Conservation (phyloP, 1,284 basidiomycete genomes). For the Cutaneotrichosporon mucoides region DNA sequence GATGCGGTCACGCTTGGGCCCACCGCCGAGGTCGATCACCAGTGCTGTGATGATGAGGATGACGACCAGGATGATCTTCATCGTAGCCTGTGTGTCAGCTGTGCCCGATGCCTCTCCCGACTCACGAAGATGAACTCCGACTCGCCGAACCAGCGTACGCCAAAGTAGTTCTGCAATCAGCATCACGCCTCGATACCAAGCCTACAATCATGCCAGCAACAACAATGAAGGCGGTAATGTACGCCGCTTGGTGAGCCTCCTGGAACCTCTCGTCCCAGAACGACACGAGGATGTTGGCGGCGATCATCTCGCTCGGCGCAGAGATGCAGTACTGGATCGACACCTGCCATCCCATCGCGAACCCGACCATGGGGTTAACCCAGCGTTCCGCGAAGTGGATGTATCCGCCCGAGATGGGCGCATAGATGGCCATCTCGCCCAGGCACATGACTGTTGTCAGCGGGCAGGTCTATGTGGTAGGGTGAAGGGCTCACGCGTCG, state of each 20-base stretch:
- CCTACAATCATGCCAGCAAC: constrained; percentile 2
- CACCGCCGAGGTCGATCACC: constrained; percentile 54
- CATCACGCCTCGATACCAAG: background rate
- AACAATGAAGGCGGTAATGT: constrained; percentile 15
- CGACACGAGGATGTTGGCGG: constrained; percentile 65
- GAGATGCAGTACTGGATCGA: constrained; percentile 56
- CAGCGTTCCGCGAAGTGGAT: constrained; percentile 36
- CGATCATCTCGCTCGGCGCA: constrained; percentile 69
- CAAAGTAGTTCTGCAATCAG: constrained; percentile 60
- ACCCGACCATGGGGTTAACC: constrained; percentile 23
- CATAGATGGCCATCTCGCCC: constrained; percentile 43
- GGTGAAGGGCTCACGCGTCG: constrained; percentile 18
- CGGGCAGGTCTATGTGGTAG: too few relatives aligned
- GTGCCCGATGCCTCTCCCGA: too few relatives aligned
- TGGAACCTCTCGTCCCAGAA: constrained; percentile 62
- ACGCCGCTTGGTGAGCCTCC: constrained; percentile 7
- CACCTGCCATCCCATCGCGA: constrained; percentile 18
- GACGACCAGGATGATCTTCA: constrained; percentile 58
- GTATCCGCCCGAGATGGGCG: constrained; percentile 43
- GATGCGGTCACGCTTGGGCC: constrained; percentile 34
- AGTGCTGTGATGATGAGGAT: constrained; percentile 56
- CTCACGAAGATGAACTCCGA: constrained; percentile 25
- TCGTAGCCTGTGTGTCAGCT: constrained; percentile 4
- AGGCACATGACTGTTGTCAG: constrained; percentile 28
- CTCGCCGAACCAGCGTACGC: constrained; percentile 65